Evolutionary conservation across 1,284 basidiomycete genomes (phyloP).

Genomic region (Pseudozyma pruni): DNA sequence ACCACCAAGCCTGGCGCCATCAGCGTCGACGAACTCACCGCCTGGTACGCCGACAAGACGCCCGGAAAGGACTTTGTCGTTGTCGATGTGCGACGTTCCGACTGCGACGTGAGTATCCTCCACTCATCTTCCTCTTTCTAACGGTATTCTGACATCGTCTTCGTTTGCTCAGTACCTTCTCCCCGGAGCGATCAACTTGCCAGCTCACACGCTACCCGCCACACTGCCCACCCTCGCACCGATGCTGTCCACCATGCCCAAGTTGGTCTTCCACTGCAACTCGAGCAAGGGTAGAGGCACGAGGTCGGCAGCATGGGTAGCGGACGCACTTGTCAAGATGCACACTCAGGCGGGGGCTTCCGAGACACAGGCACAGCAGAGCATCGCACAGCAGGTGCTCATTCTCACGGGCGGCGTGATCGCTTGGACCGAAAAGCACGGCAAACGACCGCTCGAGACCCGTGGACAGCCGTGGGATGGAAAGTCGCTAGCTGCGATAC

Average conservation of each 20-base stretch:
- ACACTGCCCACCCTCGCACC: conserved; percentile 59
- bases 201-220: conserved; percentile 67
- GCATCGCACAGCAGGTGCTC: conserved; percentile 38
- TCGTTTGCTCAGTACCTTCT: conserved; percentile 53
- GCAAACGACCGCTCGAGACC: conserved; percentile 29
- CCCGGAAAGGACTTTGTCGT: conserved; percentile 51
- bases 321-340: conserved; percentile 52
- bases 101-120: conserved; percentile 53
- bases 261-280: conserved; percentile 66
- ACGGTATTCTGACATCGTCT: not conserved
- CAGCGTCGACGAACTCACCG: conserved; percentile 42
- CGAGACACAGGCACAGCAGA: conserved; percentile 15
- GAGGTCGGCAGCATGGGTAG: conserved; percentile 64
- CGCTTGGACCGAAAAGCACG: conserved; percentile 50
- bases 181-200: conserved; percentile 67
- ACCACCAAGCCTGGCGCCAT: conserved; percentile 36
- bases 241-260: conserved; percentile 58
- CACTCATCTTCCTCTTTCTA: not conserved
- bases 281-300: conserved; percentile 60
- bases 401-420: conserved; percentile 64
- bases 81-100: conserved; percentile 54
- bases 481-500: conserved; percentile 29
- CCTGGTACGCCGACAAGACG: conserved; percentile 29
- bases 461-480: conserved; percentile 44
- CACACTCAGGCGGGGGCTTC: conserved; percentile 13